Conservation (phyloP, 108 stramenopile genomes). For the Cyclotella choctawhatcheeana region DNA sequence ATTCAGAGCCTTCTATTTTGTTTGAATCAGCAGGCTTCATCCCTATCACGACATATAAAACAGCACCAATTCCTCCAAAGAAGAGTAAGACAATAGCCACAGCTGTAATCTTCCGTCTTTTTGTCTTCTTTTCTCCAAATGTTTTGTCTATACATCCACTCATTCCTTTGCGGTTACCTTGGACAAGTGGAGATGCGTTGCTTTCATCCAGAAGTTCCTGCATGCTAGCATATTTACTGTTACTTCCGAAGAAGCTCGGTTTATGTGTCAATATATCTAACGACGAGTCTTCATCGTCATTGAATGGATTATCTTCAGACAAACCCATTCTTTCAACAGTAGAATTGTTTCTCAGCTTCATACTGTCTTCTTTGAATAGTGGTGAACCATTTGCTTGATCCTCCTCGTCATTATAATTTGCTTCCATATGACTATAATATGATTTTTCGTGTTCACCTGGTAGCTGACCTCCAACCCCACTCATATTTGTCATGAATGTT, state of each 20-base stretch:
- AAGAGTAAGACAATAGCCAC: not conserved
- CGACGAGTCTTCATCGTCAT: not conserved
- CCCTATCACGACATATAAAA: slow-evolving; percentile 4
- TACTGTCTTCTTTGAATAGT: not conserved
- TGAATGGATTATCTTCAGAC: slow-evolving; percentile 6
- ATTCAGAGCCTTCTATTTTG: not conserved
- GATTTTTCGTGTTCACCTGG: not conserved
- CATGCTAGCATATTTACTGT: slow-evolving; percentile 6
- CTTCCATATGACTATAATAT: too few species aligned
- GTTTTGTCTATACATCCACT: not conserved
- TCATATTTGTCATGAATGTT: not conserved
- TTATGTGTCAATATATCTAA: not conserved
- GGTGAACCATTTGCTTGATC: slow-evolving; percentile 1
- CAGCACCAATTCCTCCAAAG: slow-evolving; percentile 1
- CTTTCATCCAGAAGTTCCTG: slow-evolving; percentile 6
- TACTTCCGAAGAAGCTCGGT: not conserved
- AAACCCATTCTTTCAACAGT: not conserved
- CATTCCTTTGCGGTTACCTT: not conserved
- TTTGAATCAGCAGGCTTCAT: not conserved
- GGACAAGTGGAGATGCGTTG: not conserved
- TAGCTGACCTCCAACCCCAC: not conserved
- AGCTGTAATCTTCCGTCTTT: not conserved
- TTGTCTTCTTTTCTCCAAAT: slow-evolving; percentile 8
- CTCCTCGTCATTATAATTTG: not conserved
- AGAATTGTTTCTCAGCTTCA: not conserved